These are phyloP conservation scores for Aureobasidium sp. DNA, from an alignment of 2,329 filamentous ascomycete species.

Conservation along the genomic window DNA sequence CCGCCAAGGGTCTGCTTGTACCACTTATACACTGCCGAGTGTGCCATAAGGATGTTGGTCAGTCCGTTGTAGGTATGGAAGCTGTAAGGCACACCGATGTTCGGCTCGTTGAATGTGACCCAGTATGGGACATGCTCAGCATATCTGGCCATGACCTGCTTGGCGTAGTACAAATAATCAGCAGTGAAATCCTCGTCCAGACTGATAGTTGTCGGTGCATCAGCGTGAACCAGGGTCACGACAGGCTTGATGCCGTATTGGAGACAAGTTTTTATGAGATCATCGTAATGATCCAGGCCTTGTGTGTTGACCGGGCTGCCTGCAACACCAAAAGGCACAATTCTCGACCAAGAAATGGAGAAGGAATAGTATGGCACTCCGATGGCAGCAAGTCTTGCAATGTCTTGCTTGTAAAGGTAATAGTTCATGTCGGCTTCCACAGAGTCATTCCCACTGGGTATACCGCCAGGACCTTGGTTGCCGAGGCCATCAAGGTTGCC, in stretches of 20 bases:
- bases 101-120: slow-evolving; percentile 30
- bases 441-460: not conserved
- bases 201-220: slow-evolving; percentile 27
- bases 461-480: slow-evolving; percentile 35
- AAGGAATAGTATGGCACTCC: slow-evolving; percentile 31
- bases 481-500: slow-evolving; percentile 16
- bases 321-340: slow-evolving; percentile 39
- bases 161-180: slow-evolving; percentile 33
- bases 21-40: slow-evolving; percentile 31
- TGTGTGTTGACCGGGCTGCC: slow-evolving; percentile 38
- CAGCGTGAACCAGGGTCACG: slow-evolving; percentile 41
- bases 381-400: slow-evolving; percentile 28
- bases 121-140: slow-evolving; percentile 33
- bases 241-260: slow-evolving; percentile 38
- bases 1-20: slow-evolving; percentile 50
- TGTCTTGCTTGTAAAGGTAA: slow-evolving; percentile 45
- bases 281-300: slow-evolving; percentile 41
- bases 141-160: slow-evolving; percentile 30
- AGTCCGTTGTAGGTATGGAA: slow-evolving; percentile 1
- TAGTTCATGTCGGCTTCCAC: slow-evolving; percentile 43
- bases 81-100: slow-evolving; percentile 26
- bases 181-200: slow-evolving; percentile 26
- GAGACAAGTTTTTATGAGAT: slow-evolving; percentile 39
- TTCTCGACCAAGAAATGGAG: slow-evolving; percentile 40
- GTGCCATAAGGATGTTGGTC: slow-evolving; percentile 19